Percentiles rank a stretch among this genome's conserved stretches.
Conservation (phyloP, 192 early-diverging fungal genomes). For the Spizellomyces sp. region DNA sequence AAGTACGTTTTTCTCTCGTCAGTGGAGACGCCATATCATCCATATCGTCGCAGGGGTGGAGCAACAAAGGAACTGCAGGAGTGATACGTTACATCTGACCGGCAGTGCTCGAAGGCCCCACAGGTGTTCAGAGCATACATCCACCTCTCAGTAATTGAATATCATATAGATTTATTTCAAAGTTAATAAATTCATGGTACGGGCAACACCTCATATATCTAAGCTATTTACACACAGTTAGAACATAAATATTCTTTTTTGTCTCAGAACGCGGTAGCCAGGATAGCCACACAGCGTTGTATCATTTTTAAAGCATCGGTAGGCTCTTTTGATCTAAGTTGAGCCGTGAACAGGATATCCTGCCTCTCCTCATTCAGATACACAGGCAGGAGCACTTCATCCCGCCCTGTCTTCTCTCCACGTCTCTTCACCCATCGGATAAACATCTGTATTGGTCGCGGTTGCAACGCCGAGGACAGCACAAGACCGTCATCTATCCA, state of each 20-base stretch:
- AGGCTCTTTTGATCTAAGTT: conserved; percentile 25
- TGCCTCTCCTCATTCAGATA: conserved; percentile 58
- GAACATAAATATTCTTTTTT: not conserved
- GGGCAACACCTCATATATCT: not conserved
- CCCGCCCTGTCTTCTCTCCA: not conserved
- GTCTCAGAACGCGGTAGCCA: conserved; percentile 14
- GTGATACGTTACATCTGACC: no score
- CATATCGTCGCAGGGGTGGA: no score
- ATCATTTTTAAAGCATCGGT: conserved; percentile 30
- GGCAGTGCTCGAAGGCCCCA: no score
- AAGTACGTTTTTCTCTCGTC: no score
- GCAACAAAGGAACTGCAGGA: no score
- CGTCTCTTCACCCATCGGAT: conserved; percentile 36
- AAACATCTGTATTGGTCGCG: conserved; percentile 16
- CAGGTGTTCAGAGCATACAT: no score
- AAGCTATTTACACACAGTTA: not conserved
- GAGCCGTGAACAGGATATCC: conserved; percentile 51
- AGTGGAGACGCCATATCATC: no score
- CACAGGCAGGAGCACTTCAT: conserved; percentile 39
- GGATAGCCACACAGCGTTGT: conserved; percentile 46
- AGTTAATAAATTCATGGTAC: no score
- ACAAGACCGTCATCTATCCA: conserved; percentile 29
- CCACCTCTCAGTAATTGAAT: no score
- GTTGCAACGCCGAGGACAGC: conserved; percentile 27
- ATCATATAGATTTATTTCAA: no score